Base-by-base conservation (phyloP, 1,284 basidiomycete genomes). In the Paramarasmius palmivorus region DNA sequence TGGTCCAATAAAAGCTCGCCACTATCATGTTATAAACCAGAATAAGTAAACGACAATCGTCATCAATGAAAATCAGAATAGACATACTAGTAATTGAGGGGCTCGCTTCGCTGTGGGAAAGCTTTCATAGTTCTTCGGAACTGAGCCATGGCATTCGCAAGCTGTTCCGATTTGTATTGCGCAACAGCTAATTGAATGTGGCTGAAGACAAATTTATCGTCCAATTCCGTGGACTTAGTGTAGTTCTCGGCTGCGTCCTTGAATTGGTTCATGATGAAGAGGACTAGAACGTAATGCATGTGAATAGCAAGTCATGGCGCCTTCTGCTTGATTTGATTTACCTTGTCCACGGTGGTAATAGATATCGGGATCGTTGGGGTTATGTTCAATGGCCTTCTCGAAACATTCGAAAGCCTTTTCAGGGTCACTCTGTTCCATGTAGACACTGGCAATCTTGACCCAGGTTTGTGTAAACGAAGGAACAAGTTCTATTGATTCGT, bases 281-380 rank as follows among this genome's bases (percentile, higher is more conserved):
- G 82, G 40, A 99, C 97, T 92, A 58, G 4, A 53, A 14, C 6
- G 29, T 12, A 39, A 19, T 52, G 25, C 1, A 46, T 38, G 15
- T 40, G 25, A 41, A 38, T n/a, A 39, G 20, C 22, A 32, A n/a
- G 46, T 26, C 40, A 17, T 36, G 22, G 49, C 6, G n/a, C 29
- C 4, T 45, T 22, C 44, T 22, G 34, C 50, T 47, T 36, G 22
- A 46, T 44, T 4, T 20, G 12, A 66, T 76, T 52, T 49, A 89
- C 91, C 90, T 78, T 99, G 97, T 35, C 96, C 97, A 61, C 96
- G 93, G 73, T 99, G 97, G 75, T 99, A 99, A 78, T 95, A 99
- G 58, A 98, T 95, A 72, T 99, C 97, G 0, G 96, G 88, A 73
- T 99, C 95, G 49, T 87, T 75, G 4, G 88, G 71, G 65, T 98